phyloP scores from a whole-genome alignment of 176 grass and related monocot genomes.

The Oryza glaberrima region DNA sequence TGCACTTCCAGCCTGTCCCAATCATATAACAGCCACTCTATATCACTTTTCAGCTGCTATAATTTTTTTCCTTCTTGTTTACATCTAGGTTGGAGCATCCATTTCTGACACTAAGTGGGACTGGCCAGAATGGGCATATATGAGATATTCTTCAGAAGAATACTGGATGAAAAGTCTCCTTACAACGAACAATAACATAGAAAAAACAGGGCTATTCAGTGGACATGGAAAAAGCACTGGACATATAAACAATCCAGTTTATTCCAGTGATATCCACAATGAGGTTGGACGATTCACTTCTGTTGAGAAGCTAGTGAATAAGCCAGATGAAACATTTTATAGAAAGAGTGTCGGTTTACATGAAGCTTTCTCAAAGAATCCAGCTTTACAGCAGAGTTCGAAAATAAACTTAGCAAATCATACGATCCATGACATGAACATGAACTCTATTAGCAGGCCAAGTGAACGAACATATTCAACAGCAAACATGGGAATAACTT shows the following conservation, averaged over 20 bases:
- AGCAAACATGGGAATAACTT: slow-evolving; percentile 31
- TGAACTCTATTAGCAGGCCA: slow-evolving; percentile 32
- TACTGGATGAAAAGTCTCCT: slow-evolving; percentile 28
- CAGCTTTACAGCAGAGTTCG: slow-evolving; percentile 35
- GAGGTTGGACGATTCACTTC: slow-evolving; percentile 32
- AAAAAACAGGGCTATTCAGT: slow-evolving; percentile 40
- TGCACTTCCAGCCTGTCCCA: not conserved
- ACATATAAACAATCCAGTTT: slow-evolving; percentile 39
- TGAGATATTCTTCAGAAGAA: slow-evolving; percentile 41
- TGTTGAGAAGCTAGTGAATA: slow-evolving; percentile 35
- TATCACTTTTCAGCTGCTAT: not conserved
- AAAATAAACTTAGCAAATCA: slow-evolving; percentile 33
- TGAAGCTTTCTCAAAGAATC: slow-evolving; percentile 44
- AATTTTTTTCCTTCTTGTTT: not conserved
- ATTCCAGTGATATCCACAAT: slow-evolving; percentile 41
- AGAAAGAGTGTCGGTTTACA: slow-evolving; percentile 35
- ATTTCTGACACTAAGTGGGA: slow-evolving; percentile 60
- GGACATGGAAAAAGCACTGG: slow-evolving; percentile 44
- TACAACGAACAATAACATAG: slow-evolving; percentile 35
- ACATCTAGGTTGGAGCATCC: slow-evolving; percentile 52
- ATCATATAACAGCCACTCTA: slow-evolving; percentile 1
- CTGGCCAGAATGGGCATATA: slow-evolving; percentile 56
- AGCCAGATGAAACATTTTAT: slow-evolving; percentile 35
- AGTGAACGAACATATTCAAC: slow-evolving; percentile 29
- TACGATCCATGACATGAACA: slow-evolving; percentile 10